Evolutionary conservation across 768 basidiomycete genomes (phyloP), one percentile per base, ranked within the genome.

Genomic region (Sporobolomyces phaffii): DNA sequence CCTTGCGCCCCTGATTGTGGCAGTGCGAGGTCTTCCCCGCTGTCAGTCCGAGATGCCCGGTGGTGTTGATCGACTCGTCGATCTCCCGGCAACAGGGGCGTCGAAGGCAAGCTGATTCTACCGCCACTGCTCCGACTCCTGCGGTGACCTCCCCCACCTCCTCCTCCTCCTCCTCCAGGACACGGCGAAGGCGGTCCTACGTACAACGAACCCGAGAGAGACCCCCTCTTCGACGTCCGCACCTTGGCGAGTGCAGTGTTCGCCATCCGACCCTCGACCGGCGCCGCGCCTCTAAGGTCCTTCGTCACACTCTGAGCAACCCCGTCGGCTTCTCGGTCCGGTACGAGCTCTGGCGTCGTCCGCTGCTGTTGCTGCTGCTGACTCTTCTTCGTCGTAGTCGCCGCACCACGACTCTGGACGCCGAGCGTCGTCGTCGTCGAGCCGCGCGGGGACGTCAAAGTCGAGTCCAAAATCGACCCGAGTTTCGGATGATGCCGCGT

Each of bases 191-290:
- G 1, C 3, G 36, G 52, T 2, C 66, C 69, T 13, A 67, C 65
- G 34, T 71, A 71, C 33, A 50, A 43, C 45, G 62, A 59, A 1
- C 69, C 69, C 2, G 40, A 51, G 4, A 71, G 40, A 3, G 56
- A 60, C 31, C 48, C 20, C 33, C 49, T 40, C 59, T 36, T 38
- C 44, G 54, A 33, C n/a, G n/a, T n/a, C 31, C 48, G 14, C 14
- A 38, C 48, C 15, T 17, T 13, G 8, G 13, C 20, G 44, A 58
- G n/a, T n/a, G 20, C 1, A n/a, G 36, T 56, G 34, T 45, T 26
- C 9, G 11, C 47, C 31, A 28, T 34, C 31, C 47, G 29, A n/a
- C 40, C 24, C 26, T 28, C 4, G 3, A 28, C 22, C n/a, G 28
- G 29, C n/a, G n/a, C n/a, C n/a, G n/a, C n/a, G n/a, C n/a, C n/a